These are phyloP conservation scores for Polygonum maritimum DNA, from an alignment of 148 eudicot species.

Conservation along the genomic window DNA sequence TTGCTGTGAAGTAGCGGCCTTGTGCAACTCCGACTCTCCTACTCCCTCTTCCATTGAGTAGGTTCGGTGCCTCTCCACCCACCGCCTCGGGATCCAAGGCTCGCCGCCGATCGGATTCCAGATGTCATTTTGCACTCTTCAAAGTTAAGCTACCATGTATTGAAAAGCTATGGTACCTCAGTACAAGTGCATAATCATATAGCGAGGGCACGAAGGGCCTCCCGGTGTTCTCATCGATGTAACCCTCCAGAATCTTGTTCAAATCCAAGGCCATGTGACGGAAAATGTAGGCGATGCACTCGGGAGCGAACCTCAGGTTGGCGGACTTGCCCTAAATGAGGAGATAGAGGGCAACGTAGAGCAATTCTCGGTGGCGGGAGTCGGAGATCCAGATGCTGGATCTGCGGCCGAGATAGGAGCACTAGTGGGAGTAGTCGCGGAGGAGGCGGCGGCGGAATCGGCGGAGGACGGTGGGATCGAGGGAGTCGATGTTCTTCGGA, in stretches of 20 bases:
- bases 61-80: too few species aligned
- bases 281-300: conserved; percentile 60
- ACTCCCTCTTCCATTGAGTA: too few species aligned
- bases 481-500: conserved; percentile 56
- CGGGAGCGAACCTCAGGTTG: conserved; percentile 65
- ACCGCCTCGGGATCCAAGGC: too few species aligned
- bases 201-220: conserved; percentile 48
- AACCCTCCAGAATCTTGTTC: conserved; percentile 65
- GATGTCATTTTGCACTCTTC: too few species aligned
- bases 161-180: too few species aligned
- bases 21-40: too few species aligned
- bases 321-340: conserved; percentile 90
- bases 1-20: too few species aligned
- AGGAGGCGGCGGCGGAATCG: conserved; percentile 59
- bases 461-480: conserved; percentile 52
- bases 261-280: conserved; percentile 80
- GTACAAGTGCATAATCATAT: too few species aligned
- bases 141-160: too few species aligned
- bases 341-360: conserved; percentile 55
- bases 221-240: conserved; percentile 78
- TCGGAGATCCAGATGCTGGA: conserved; percentile 64
- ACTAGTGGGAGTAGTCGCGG: conserved; percentile 62
- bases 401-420: conserved; percentile 58
- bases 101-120: too few species aligned
- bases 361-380: conserved; percentile 24